Evolutionary conservation across 495 filamentous ascomycete genomes (phyloP).

Genomic region (Xylaria venustula): DNA sequence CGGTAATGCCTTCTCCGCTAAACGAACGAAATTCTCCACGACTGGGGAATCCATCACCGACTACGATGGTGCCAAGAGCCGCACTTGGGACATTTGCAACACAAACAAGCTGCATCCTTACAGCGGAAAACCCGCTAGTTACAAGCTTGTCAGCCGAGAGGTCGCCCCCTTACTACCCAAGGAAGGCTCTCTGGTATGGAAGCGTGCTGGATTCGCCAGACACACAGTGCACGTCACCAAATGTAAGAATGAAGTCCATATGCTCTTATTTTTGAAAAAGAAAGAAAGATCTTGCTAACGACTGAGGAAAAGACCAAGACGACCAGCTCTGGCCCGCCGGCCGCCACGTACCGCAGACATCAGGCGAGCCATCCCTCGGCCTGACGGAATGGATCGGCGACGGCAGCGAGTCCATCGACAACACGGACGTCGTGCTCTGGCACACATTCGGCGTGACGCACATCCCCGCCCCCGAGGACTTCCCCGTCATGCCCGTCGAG

Average conservation of each 20-base stretch:
- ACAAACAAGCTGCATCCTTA: constrained; percentile 79
- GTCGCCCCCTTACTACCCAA: constrained; percentile 79
- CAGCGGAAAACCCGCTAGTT: constrained; percentile 82
- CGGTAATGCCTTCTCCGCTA: constrained; percentile 93
- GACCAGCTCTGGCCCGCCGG: constrained; percentile 90
- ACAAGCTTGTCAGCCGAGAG: constrained; percentile 89
- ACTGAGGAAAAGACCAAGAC: constrained; percentile 63
- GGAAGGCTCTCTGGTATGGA: constrained; percentile 84
- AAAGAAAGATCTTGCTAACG: not conserved
- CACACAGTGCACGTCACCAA: constrained; percentile 91
- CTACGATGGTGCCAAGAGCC: constrained; percentile 74
- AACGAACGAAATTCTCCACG: constrained; percentile 77
- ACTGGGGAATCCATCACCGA: constrained; percentile 71
- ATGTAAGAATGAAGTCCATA: constrained; percentile 54
- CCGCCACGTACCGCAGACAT: constrained; percentile 91
- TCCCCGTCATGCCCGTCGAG: constrained; percentile 92
- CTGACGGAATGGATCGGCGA: constrained; percentile 83
- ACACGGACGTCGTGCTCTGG: constrained; percentile 91
- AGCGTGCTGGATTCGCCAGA: constrained; percentile 85
- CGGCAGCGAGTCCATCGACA: constrained; percentile 68
- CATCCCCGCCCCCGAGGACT: constrained; percentile 91
- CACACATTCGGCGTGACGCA: constrained; percentile 94
- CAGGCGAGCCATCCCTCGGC: constrained; percentile 75
- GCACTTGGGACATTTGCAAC: constrained; percentile 93
- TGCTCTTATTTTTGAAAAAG: too few relatives aligned